Percentiles rank a stretch among this genome's conserved stretches.
phyloP scores from a whole-genome alignment of 139 green algal species.

The Micractinium conductrix region DNA sequence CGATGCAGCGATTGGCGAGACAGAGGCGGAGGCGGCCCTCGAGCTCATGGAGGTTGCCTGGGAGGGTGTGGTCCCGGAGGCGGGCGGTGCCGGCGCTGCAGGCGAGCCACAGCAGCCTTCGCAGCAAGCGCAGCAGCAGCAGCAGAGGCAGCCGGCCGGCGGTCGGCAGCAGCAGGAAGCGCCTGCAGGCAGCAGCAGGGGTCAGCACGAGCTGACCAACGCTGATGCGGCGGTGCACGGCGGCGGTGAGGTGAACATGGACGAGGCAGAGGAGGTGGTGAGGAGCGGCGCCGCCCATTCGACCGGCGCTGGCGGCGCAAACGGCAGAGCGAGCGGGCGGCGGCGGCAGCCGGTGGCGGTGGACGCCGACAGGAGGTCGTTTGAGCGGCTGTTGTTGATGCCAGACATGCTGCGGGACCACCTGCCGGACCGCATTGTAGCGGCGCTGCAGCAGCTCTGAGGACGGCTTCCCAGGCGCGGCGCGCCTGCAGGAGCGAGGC shows the following conservation, averaged over 20 bases:
- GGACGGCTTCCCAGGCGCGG: neutral
- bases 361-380: constrained; percentile 43
- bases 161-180: neutral
- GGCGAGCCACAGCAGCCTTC: neutral
- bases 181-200: neutral
- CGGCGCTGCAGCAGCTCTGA: constrained; percentile 56
- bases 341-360: constrained; percentile 15
- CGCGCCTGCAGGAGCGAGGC: no score
- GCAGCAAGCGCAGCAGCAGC: neutral
- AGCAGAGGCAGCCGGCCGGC: neutral
- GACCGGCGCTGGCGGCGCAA: neutral
- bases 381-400: constrained; percentile 54
- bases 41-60: neutral
- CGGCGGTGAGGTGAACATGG: constrained; percentile 1
- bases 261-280: constrained; percentile 18
- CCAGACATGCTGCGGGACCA: constrained; percentile 56
- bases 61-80: neutral
- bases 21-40: constrained; percentile 12
- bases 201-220: constrained; percentile 5
- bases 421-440: constrained; percentile 54
- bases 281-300: neutral
- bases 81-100: neutral
- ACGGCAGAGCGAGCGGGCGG: neutral
- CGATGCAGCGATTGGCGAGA: neutral
- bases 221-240: neutral